Base-by-base conservation (phyloP, 805 yeast species). In the Sugiyamaella qingdaonensis region DNA sequence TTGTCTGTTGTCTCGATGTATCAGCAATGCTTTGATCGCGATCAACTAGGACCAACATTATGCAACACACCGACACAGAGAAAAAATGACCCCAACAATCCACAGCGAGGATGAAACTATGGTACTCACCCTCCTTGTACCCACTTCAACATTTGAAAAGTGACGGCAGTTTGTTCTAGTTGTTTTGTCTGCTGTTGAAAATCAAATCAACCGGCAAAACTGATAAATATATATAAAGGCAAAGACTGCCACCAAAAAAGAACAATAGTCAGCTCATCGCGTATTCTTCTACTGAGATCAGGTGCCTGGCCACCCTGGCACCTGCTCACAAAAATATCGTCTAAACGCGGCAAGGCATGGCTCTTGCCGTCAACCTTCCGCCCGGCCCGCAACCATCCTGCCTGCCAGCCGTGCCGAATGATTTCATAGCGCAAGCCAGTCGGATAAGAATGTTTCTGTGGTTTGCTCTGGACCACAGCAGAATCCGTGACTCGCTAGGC, bases 121-220 rank as follows among this genome's bases (percentile, higher is more conserved):
- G 29, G 29, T 53, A 68, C 64, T 31, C 60, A 68, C 73, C 84
- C 57, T 48, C 89, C 85, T 74, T 86, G 91, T 55, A 86, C 86
- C 90, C 90, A 86, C 79, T 82, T 85, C 50, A 85, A 73, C 91
- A 85, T 85, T 18, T 48, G 32, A 14, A 10, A 14, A 16, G 43
- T 39, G n/a, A n/a, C 19, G 16, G 13, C 43, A 39, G 24, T 39
- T 7, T 24, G 7, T 24, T 24, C 29, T 24, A 24, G 29, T 24
- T 24, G 29, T 24, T 24, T 24, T 24, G 29, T 34, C n/a, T 9
- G 37, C 37, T 34, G 37, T 13, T 34, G 16, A 34, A 4, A 34
- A 9, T 13, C n/a, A 34, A 34, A 34, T n/a, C 16, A 14, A 13
- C 35, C 37, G 16, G 16, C 16, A 9, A 34, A 9, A 34, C 37